Evolutionary conservation across 1,284 basidiomycete species (phyloP).

Genomic region (Trichosporon sp.): DNA sequence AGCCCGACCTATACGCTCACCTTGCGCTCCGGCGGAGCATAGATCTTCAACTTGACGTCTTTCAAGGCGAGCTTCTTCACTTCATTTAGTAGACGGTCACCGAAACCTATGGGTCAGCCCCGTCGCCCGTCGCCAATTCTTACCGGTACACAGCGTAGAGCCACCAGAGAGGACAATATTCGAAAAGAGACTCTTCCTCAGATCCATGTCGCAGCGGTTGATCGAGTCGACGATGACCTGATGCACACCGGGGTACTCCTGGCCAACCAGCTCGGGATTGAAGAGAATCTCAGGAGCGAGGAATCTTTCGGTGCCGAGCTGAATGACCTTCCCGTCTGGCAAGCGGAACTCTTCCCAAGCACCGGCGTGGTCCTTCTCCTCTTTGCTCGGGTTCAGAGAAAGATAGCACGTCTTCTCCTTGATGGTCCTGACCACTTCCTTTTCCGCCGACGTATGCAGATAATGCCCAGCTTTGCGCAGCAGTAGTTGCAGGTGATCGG

Average conservation of each 20-base stretch:
- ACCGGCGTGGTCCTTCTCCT: conserved; percentile 79
- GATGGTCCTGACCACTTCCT: conserved; percentile 93
- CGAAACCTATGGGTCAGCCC: conserved; percentile 63
- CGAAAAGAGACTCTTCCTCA: conserved; percentile 89
- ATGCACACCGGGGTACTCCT: conserved; percentile 94
- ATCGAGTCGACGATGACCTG: conserved; percentile 61
- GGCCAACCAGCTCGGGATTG: conserved; percentile 93
- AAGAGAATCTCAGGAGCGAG: conserved; percentile 96
- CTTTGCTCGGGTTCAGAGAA: conserved; percentile 81
- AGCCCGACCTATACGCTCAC: conserved; percentile 22
- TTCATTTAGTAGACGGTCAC: conserved; percentile 89
- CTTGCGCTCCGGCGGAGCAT: conserved; percentile 97
- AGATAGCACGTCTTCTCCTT: conserved; percentile 98
- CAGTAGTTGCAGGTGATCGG: conserved; percentile 88
- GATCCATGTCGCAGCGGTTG: conserved; percentile 59
- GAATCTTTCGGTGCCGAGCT: conserved; percentile 94
- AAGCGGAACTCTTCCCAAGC: conserved; percentile 84
- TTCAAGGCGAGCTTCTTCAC: conserved; percentile 94
- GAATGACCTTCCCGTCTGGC: conserved; percentile 90
- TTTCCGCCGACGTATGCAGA: conserved; percentile 92
- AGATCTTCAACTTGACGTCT: conserved; percentile 98
- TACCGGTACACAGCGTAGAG: conserved; percentile 83
- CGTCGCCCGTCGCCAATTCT: conserved; percentile 18
- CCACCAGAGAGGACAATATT: conserved; percentile 97
- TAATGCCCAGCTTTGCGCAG: conserved; percentile 92